Conservation (phyloP, 306 rosid genomes). For the Sicyos edulis region DNA sequence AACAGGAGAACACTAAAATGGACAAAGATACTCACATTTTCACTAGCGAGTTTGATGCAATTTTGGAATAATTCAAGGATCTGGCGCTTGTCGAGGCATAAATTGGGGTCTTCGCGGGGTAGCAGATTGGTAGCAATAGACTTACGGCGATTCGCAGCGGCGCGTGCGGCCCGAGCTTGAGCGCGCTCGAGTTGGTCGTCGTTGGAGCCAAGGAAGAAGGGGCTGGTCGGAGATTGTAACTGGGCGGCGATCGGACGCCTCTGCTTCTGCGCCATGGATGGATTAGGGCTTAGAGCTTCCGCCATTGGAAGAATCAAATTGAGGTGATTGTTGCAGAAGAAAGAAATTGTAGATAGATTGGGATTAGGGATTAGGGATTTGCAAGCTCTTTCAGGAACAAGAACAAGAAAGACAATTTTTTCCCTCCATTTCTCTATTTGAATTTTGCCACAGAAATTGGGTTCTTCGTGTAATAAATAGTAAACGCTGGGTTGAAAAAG, state of each 20-base stretch:
- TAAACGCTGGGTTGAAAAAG: neutral
- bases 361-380: constrained; percentile 10
- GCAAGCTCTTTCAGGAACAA: neutral
- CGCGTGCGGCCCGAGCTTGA: constrained; percentile 89
- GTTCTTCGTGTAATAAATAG: too few species aligned
- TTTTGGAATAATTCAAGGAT: constrained; percentile 84
- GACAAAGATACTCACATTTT: constrained; percentile 42
- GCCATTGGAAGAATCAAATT: constrained; percentile 35
- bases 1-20: neutral
- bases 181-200: constrained; percentile 84
- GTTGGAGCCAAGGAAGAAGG: constrained; percentile 76
- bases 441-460: constrained; percentile 19
- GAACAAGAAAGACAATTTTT: constrained; percentile 24
- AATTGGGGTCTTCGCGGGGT: constrained; percentile 27
- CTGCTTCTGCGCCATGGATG: constrained; percentile 31
- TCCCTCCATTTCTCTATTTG: constrained; percentile 52
- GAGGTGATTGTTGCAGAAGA: neutral
- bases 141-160: constrained; percentile 73
- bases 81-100: constrained; percentile 67
- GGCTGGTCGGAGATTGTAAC: constrained; percentile 81
- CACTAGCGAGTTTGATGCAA: constrained; percentile 96
- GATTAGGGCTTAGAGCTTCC: constrained; percentile 63
- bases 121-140: constrained; percentile 33
- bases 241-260: constrained; percentile 57
- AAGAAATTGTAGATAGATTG: constrained; percentile 3